Evolutionary conservation across 129 eudicot species (phyloP), one percentile per base, ranked within the genome.

Genomic region (Calendula officinalis): DNA sequence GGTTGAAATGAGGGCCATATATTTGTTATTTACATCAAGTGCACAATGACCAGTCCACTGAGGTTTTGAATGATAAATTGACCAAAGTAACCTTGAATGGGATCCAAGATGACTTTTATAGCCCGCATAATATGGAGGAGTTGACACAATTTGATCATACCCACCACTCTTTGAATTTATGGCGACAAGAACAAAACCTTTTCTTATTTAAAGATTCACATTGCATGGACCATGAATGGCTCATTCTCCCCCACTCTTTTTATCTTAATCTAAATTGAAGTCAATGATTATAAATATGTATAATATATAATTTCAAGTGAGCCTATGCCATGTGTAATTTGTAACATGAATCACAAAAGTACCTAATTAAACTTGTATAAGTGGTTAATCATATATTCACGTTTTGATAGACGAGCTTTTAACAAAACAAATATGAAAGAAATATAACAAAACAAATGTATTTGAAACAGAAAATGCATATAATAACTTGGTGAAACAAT

Each of bases 111-210:
- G 47, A 44, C 30, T 62, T 62, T 51, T 62, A 8, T 37, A 73
- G 66, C 52, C 77, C 78, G 64, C 78, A 73, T 64, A 57, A 46
- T 32, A 66, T 64, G 72, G 60, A 64, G 45, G 50, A 56, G 66
- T 45, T 73, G 78, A 73, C 71, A 64, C 66, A 64, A 35, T 56
- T 56, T 46, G 44, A 73, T 73, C 36, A 62, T 47, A 53, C 64
- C 62, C 66, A 64, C 71, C 10, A 63, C 59, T 44, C 61, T 65
- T 56, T 47, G 51, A 56, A 56, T 73, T 46, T 34, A 56, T 46
- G 78, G 72, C 16, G 17, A 72, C 30, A 49, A 56, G 45, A 4
- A 27, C 47, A 35, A 27, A 49, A 33, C 64, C 63, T 52, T 54
- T 72, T 34, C 43, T 58, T 58, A 59, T 42, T 45, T 15, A 27